Evolutionary conservation across 306 rosid species (phyloP).

Genomic region (Casuarina cunninghamiana): DNA sequence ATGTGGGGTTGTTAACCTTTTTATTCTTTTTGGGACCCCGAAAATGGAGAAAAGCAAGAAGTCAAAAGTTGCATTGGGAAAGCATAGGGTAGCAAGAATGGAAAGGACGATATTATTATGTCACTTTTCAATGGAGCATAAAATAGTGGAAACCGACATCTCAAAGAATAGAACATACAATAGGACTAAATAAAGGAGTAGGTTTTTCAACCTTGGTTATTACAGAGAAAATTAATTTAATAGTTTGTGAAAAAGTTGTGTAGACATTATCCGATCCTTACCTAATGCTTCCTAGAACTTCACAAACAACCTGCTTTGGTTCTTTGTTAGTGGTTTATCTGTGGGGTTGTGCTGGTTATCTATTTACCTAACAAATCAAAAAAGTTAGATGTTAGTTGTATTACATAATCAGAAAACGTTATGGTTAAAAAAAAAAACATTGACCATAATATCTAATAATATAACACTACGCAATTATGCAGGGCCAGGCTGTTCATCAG

Average conservation of each 20-base stretch:
- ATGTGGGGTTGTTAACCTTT: conserved; percentile 24
- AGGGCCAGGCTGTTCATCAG: conserved; percentile 93
- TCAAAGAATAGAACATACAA: neutral
- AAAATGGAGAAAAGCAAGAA: neutral
- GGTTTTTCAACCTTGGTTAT: neutral
- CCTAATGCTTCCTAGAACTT: neutral
- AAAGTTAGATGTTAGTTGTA: neutral
- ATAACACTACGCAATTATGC: neutral
- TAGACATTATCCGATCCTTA: neutral
- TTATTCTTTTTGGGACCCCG: conserved; percentile 17
- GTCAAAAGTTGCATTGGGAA: neutral
- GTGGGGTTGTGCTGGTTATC: neutral
- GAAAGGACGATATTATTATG: neutral
- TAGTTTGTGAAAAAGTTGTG: neutral
- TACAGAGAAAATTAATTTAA: neutral
- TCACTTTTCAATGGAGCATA: neutral
- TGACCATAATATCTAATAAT: neutral
- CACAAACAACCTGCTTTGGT: neutral
- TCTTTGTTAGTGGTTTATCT: neutral
- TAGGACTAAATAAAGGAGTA: neutral
- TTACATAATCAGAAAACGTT: no score
- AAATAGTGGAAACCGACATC: neutral
- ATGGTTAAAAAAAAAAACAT: no score
- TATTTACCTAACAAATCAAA: neutral
- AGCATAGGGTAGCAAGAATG: neutral